These are phyloP conservation scores for Trichophaea hybrida DNA, from an alignment of 2,329 filamentous ascomycete genomes.

Conservation along the genomic window DNA sequence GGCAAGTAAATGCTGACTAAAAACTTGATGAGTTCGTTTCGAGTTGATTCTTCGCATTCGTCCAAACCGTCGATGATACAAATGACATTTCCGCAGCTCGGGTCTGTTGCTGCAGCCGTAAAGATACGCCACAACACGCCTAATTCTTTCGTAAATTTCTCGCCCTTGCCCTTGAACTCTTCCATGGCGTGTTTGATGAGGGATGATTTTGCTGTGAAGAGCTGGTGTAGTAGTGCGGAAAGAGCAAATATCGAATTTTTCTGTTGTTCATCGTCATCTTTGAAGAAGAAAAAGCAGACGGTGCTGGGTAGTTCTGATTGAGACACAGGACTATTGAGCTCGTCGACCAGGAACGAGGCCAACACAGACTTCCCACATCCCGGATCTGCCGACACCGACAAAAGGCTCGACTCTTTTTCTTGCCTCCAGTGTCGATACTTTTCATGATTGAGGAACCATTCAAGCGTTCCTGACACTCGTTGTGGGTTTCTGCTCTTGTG, in stretches of 20 bases:
- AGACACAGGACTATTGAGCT: constrained; percentile 2
- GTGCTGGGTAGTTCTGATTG: not conserved
- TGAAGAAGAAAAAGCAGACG: constrained; percentile 19
- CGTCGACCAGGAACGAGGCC: constrained; percentile 13
- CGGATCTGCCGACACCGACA: constrained; percentile 16
- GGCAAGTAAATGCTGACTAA: constrained; percentile 1
- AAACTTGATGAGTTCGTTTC: constrained; percentile 11
- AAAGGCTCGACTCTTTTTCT: constrained; percentile 4
- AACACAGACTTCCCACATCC: constrained; percentile 18
- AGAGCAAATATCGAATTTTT: constrained; percentile 7
- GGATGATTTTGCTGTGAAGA: constrained; percentile 7
- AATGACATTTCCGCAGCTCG: constrained; percentile 12
- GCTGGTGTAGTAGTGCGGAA: constrained; percentile 13
- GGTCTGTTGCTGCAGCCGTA: not conserved
- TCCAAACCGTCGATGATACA: constrained; percentile 23
- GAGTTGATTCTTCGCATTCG: constrained; percentile 15
- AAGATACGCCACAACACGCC: constrained; percentile 7
- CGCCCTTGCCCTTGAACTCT: not conserved
- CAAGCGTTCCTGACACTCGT: constrained; percentile 1
- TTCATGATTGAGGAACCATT: constrained; percentile 11
- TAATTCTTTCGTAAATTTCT: not conserved
- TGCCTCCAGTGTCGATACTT: constrained; percentile 11
- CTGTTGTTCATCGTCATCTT: constrained; percentile 8
- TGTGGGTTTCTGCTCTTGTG: not conserved
- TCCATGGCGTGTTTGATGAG: constrained; percentile 4